Evolutionary conservation across 2,329 filamentous ascomycete genomes (phyloP).

Genomic region (Penicillium freii): DNA sequence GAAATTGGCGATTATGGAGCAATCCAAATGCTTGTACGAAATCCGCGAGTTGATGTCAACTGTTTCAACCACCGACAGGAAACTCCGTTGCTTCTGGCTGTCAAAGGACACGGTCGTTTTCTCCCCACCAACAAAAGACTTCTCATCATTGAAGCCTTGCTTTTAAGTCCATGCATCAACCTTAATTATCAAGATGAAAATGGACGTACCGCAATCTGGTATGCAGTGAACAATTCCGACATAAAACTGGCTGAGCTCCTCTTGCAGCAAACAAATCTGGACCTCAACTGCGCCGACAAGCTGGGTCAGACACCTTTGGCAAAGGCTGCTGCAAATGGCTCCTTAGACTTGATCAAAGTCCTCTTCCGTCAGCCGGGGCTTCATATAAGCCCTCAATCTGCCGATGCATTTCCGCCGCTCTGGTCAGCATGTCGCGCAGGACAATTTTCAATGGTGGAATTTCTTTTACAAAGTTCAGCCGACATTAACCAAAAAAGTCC

Average conservation of each 20-base stretch:
- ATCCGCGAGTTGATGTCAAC: neutral
- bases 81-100: neutral
- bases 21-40: neutral
- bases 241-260: neutral
- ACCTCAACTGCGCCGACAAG: neutral
- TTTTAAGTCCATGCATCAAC: neutral
- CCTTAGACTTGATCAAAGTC: slow-evolving; percentile 1
- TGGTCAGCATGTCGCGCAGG: neutral
- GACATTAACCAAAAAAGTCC: neutral
- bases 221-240: neutral
- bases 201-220: neutral
- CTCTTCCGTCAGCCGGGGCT: neutral
- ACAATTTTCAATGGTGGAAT: neutral
- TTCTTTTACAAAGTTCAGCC: neutral
- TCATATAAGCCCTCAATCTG: neutral
- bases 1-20: slow-evolving; percentile 3
- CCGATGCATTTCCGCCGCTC: neutral
- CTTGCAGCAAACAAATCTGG: neutral
- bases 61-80: neutral
- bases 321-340: neutral
- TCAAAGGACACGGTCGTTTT: neutral
- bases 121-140: neutral
- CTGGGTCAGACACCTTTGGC: neutral
- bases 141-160: neutral
- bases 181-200: neutral